Base-by-base conservation (phyloP, 805 yeast genomes). In the Wickerhamomyces chambardii region DNA sequence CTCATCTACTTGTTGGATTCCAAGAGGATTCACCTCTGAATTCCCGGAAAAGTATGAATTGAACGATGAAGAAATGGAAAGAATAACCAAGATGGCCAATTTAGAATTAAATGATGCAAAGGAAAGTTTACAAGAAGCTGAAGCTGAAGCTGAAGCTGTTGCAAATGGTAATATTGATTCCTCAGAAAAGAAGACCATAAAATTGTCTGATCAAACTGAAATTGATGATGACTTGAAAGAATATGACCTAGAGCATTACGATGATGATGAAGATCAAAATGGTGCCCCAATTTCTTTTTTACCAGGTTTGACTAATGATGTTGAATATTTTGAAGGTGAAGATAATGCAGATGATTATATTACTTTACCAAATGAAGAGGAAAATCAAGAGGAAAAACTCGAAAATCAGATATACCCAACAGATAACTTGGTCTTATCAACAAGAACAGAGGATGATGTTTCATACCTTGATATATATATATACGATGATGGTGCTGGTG, bases 361-460 rank as follows among this genome's bases (percentile, higher is more conserved):
- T 39, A 48, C 68, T 40, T 59, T 58, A 49, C 77, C 63, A 50
- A 66, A 49, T 43, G 64, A 49, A 51, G 68, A 51, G 30, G 96
- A 86, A 12, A 52, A 55, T 4, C 70, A 71, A 31, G 94, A 87
- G 56, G 96, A 85, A 43, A 80, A 80, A 48, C 72, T 78, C 43
- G 97, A 90, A 56, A 65, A 78, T 49, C 95, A 84, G 53, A 77
- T 92, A 29, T 78, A 82, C 49, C 90, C 95, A 32, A 79, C 92
- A 2, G 98, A 92, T 58, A 92, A 86, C 55, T 61, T 92, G 64
- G 72, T 92, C 22, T 69, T 92, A 45, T 87, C 95, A 8, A 80
- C 97, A 2, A 79, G 95, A 64, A 92, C 98, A 4, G 97, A 92
- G 55, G 98, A 92, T 58, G 97, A 90, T 33, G 69, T 92, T 31